phyloP scores from a whole-genome alignment of 148 eudicot genomes.

The Vaccinium vitisidaea region DNA sequence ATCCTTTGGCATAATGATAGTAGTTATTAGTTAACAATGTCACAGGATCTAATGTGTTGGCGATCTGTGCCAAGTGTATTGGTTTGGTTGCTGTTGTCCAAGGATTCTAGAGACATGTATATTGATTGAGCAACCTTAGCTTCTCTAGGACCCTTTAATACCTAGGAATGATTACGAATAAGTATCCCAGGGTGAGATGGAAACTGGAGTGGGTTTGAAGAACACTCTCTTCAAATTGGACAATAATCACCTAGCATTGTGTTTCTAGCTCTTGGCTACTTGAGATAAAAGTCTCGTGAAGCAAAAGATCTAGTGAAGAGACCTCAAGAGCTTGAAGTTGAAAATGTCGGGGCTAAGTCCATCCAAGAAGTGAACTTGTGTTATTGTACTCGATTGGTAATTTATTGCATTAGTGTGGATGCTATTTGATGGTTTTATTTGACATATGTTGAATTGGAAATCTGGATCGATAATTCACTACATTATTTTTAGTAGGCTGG shows the following conservation, averaged over 20 bases:
- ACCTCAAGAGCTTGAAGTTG: background rate
- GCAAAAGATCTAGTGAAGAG: background rate
- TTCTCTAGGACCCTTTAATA: background rate
- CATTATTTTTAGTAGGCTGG: background rate
- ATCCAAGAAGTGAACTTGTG: background rate
- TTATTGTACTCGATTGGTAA: background rate
- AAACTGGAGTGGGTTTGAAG: background rate
- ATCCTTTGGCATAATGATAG: background rate
- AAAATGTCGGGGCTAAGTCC: background rate
- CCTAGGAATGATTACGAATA: background rate
- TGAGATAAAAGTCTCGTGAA: background rate
- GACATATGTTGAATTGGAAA: background rate
- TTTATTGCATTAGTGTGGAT: background rate
- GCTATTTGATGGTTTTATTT: background rate
- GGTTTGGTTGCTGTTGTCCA: background rate
- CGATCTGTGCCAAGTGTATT: background rate
- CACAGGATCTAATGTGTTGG: background rate
- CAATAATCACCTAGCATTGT: background rate
- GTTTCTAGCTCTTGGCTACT: background rate
- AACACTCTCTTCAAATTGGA: background rate
- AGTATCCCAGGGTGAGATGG: background rate
- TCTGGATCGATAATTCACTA: background rate
- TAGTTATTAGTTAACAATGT: background rate
- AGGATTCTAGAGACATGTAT: background rate
- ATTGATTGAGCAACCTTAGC: background rate